Evolutionary conservation across 106 monocot species (phyloP).

Genomic region (Hemerocallis citrina): DNA sequence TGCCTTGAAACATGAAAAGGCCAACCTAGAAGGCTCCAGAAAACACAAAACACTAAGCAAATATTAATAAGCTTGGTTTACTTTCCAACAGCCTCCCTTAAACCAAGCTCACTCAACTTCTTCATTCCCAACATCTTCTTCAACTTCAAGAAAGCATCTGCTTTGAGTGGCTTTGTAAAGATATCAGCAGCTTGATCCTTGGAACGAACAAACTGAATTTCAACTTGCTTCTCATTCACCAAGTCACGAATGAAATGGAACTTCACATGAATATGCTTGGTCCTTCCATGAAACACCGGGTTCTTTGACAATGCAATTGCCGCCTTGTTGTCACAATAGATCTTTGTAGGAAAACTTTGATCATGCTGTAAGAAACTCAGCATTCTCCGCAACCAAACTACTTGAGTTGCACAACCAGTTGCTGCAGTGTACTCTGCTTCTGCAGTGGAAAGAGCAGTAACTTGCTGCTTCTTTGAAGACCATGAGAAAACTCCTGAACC

Average conservation of each 20-base stretch:
- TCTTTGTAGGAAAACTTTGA: neutral
- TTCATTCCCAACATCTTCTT: neutral
- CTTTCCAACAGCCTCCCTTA: slow-evolving; percentile 1
- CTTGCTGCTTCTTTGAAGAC: neutral
- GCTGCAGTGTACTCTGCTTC: neutral
- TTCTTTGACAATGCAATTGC: neutral
- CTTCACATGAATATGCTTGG: no score
- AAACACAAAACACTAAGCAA: no score
- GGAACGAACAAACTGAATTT: neutral
- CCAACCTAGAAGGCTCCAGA: no score
- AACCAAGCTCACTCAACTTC: neutral
- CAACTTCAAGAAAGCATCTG: neutral
- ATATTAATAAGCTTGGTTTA: no score
- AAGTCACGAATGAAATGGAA: neutral
- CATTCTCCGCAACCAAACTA: neutral
- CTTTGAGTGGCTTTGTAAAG: neutral
- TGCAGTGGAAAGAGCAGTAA: no score
- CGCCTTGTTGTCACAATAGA: neutral
- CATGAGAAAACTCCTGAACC: neutral
- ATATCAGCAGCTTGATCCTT: neutral
- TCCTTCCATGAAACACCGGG: neutral
- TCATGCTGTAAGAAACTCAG: neutral
- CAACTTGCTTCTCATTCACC: neutral
- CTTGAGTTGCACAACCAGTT: neutral
- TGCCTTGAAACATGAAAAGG: no score